Base-by-base conservation (phyloP, 495 filamentous ascomycete species). In the Clavariopsis aquatica region DNA sequence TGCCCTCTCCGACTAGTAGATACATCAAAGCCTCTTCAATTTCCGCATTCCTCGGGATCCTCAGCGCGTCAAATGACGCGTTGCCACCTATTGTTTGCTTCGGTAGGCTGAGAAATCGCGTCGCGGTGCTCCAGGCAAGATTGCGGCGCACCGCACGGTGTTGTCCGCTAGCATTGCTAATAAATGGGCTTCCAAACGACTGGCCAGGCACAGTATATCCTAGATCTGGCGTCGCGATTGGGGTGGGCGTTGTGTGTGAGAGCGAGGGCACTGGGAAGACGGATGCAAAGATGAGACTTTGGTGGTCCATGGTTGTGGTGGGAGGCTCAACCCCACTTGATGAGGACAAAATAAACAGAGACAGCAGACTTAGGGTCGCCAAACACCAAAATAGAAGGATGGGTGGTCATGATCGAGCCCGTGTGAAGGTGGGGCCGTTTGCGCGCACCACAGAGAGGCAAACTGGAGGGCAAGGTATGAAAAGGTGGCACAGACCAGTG, bases 51-150 rank as follows among this genome's bases (percentile, higher is more conserved):
- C 46, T 67, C 38, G 19, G 62, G 13, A 12, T 5, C 12, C 41
- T 29, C 29, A 24, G 31, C 7, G 24, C 8, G 23, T 59, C 53
- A 59, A 65, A 26, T 3, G 38, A 49, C 19, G 26, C 22, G 23
- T 56, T 34, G n/a, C 24, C 22, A 12, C 53, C 53, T 23, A 43
- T 19, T 7, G 53, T 10, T 27, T 15, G 26, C 54, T 54, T 62
- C 47, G 61, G 52, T 29, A 60, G 41, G 38, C 53, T 66, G 17
- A 77, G 59, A 52, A 68, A 74, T 38, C 74, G 65, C 1, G 75
- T 78, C 8, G 71, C 73, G 7, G 63, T 66, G 60, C 75, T 78
- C 75, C 75, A 78, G 9, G 74, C 75, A 12, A 72, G 43, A 52
- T 65, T 74, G 46, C 65, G 63, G 54, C 52, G 66, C 23, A 71